Base-by-base conservation (phyloP, 768 basidiomycete species). In the Tubosaeta brunneosetosa region DNA sequence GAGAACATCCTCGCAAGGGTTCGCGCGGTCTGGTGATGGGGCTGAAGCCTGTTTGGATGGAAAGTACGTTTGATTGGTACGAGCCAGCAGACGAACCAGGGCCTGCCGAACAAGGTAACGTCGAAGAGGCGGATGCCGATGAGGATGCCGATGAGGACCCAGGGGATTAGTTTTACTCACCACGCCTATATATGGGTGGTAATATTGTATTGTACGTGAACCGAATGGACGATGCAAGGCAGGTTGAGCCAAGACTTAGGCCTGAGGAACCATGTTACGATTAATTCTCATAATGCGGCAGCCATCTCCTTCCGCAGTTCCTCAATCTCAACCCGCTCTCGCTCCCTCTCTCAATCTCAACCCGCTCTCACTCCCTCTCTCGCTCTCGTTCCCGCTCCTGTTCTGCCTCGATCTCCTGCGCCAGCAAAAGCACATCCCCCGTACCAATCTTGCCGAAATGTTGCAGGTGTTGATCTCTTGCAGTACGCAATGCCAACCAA, bases 361-460 rank as follows among this genome's bases (percentile, higher is more conserved):
- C 70, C 44, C 65, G 60, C 27, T 29, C 8, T 29, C 27, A 29
- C 32, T 71, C 70, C 64, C 42, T 57, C 65, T 70, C 70, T 44
- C 65, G 60, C 56, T 74, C 76, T 22, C 69, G 63, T 56, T 77
- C 72, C 7, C 64, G 62, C 41, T 73, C 69, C 48, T 63, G 69
- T 27, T 73, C 71, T 22, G 60, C 52, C 8, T 74, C 71, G n/a
- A 74, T 70, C 55, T 68, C 66, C 22, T 66, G 59, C 16, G 64
- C 56, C 19, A 77, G 76, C 16, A 74, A 59, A 45, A 77, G 76
- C 55, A 94, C 72, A 55, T 92, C 88, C 7, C 88, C 89, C 6
- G 82, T 83, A 16, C 86, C 88, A 55, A 91, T 91, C 72, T 82
- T 86, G n/a, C 83, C 79, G 57, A 93, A 92, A 59, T 89, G 83